Evolutionary conservation across 257 asterid genomes (phyloP), one percentile per base, ranked within the genome.

Genomic region (Phtheirospermum japonicum): DNA sequence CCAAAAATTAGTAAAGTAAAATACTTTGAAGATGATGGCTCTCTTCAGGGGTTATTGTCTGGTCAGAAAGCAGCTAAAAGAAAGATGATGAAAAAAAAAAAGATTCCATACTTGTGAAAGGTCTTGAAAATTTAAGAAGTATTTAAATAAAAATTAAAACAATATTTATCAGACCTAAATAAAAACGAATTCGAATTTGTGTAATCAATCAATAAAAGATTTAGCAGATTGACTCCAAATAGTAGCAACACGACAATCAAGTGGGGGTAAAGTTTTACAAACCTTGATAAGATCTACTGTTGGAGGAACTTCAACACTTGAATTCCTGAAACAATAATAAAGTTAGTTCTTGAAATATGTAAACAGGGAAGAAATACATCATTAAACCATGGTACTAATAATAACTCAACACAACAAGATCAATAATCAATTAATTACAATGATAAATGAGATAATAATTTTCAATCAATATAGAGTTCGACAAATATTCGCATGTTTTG

Each of bases 221-320:
- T 30, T 31, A 28, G 59, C 40, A 43, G 6, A 46, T 6, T 17
- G 48, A 23, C 58, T 32, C 19, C 9, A 26, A 18, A 48, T 20
- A 18, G 59, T 7, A 52, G 19, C 40, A 63, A 42, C 23, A 34
- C n/a, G 8, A 34, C 4, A 20, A 50, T 14, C 57, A 32, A 37
- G 32, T 45, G 48, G 54, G 48, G 49, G 20, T 46, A 50, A 6
- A 40, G 20, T 36, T 62, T 59, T n/a, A 57, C 80, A 67, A 53
- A 89, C 97, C 95, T 83, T 77, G 68, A 86, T 61, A 70, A 74
- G 78, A 63, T 81, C 79, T 1, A 71, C 59, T 37, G 86, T 63
- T 2, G 82, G 71, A 70, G 87, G 84, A 74, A 62, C 82, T 64
- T 83, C 77, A 50, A 58, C 76, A 58, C 79, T 67, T 45, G 96